Evolutionary conservation across 441 rosid genomes (phyloP).

Genomic region (Jatropha podagrica): DNA sequence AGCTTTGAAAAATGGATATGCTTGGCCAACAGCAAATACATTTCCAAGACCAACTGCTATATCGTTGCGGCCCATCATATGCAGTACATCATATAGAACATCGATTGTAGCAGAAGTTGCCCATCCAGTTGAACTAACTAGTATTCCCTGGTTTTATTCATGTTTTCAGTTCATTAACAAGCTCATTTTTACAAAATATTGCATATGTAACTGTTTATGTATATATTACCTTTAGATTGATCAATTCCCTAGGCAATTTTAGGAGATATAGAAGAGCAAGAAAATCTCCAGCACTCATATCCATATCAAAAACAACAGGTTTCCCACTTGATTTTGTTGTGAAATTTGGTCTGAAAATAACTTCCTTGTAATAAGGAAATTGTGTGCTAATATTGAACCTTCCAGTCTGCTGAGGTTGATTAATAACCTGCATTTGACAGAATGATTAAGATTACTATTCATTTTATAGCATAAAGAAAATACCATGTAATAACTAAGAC

Average conservation of each 20-base stretch:
- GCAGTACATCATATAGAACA: slow-evolving; percentile 63
- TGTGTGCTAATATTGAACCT: slow-evolving; percentile 67
- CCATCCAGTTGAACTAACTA: slow-evolving; percentile 90
- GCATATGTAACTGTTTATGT: background rate
- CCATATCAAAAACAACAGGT: slow-evolving; percentile 86
- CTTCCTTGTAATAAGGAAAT: slow-evolving; percentile 66
- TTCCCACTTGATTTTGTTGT: slow-evolving; percentile 48
- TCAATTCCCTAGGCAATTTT: slow-evolving; percentile 64
- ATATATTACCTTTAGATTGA: slow-evolving; percentile 61
- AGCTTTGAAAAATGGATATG: slow-evolving; percentile 32
- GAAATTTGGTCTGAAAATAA: slow-evolving; percentile 49
- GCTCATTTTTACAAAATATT: too few species aligned
- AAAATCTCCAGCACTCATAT: slow-evolving; percentile 97
- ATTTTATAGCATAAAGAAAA: too few species aligned
- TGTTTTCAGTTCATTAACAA: too few species aligned
- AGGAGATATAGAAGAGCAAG: slow-evolving; percentile 78
- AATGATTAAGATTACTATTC: background rate
- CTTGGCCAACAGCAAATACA: slow-evolving; percentile 47
- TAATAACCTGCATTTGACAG: slow-evolving; percentile 51
- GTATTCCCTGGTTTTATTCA: slow-evolving; percentile 50
- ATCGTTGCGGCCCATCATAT: slow-evolving; percentile 89
- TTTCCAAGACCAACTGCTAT: slow-evolving; percentile 66
- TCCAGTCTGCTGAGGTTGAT: slow-evolving; percentile 54
- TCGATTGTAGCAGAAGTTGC: slow-evolving; percentile 71
- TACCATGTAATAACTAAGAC: slow-evolving; percentile 12